These are phyloP conservation scores for Neurospora crassa DNA, from an alignment of 2,329 filamentous ascomycete species.

Conservation along the genomic window DNA sequence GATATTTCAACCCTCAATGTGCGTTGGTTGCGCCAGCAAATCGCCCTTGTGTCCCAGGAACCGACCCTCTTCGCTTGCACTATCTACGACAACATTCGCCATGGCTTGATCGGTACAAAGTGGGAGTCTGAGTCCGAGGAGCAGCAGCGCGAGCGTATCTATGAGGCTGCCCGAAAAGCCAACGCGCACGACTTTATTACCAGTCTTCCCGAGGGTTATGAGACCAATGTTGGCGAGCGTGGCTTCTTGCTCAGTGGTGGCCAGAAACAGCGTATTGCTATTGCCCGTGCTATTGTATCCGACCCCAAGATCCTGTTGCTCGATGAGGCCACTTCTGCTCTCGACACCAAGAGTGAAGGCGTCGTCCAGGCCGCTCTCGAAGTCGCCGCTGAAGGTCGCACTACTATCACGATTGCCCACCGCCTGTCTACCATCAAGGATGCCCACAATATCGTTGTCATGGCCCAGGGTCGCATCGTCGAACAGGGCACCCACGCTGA, in stretches of 20 bases:
- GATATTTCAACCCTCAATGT: constrained; percentile 77
- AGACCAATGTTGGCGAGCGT: constrained; percentile 91
- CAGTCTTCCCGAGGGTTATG: constrained; percentile 74
- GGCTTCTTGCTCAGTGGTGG: constrained; percentile 89
- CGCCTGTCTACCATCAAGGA: constrained; percentile 88
- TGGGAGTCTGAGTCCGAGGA: constrained; percentile 61
- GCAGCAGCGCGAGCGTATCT: constrained; percentile 59
- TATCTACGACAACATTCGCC: constrained; percentile 82
- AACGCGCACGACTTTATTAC: constrained; percentile 92
- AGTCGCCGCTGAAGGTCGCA: constrained; percentile 73
- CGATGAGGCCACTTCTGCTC: constrained; percentile 87
- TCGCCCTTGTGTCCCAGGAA: constrained; percentile 88
- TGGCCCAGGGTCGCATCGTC: constrained; percentile 74
- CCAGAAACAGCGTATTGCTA: constrained; percentile 94
- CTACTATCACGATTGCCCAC: constrained; percentile 94
- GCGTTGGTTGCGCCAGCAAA: constrained; percentile 83
- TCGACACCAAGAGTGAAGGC: constrained; percentile 91
- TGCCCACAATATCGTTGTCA: constrained; percentile 93
- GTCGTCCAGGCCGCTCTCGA: constrained; percentile 91
- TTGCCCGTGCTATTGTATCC: constrained; percentile 81
- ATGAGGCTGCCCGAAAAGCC: constrained; percentile 77
- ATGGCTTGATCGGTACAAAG: constrained; percentile 78
- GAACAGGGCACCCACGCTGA: constrained; percentile 86
- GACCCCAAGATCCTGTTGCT: constrained; percentile 88
- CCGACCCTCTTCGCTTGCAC: constrained; percentile 83